Evolutionary conservation across 768 basidiomycete genomes (phyloP), one percentile per base, ranked within the genome.

Genomic region (Serendipita sp.): DNA sequence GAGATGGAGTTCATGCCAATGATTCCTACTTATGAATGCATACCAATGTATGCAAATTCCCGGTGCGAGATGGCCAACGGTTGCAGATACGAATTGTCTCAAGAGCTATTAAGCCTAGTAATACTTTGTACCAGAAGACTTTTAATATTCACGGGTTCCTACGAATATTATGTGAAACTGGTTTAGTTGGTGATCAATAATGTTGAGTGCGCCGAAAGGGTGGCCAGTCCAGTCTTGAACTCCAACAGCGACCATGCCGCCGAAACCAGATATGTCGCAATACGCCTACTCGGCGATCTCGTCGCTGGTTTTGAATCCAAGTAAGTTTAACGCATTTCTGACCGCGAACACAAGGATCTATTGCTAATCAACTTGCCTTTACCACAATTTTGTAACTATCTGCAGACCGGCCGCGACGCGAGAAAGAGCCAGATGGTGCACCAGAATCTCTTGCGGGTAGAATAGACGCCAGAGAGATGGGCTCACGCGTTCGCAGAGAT

Each of bases 251-350:
- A n/a, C 53, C 17, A 58, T 58, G 53, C 33, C 53, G 53, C 26
- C 26, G 4, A 28, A 58, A 76, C 85, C 82, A 61, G 90, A 95
- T 73, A 74, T 89, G 68, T 91, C 90, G 65, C 84, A 83, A 45
- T 97, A 93, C 82, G 96, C 96, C 77, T 97, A 98, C 79, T 84
- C 87, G 50, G 90, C 90, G 62, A 94, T 97, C 70, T 91, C 91
- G 30, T 93, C 90, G 22, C 81, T 97, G 45, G 95, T 98, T 48
- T 79, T 97, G 70, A 93, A 89, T n/a, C 90, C 95, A 38, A 76
- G 77, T 73, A 63, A 68, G 69, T 70, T 42, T 33, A 38, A 14
- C 14, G 2, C 7, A 7, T 38, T 38, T 14, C 14, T 38, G 7
- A 38, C 14, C 7, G 7, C 38, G 14, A 14, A 38, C 14, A 38